phyloP scores from a whole-genome alignment of 1,284 basidiomycete genomes.

The Paramarasmius palmivorus region DNA sequence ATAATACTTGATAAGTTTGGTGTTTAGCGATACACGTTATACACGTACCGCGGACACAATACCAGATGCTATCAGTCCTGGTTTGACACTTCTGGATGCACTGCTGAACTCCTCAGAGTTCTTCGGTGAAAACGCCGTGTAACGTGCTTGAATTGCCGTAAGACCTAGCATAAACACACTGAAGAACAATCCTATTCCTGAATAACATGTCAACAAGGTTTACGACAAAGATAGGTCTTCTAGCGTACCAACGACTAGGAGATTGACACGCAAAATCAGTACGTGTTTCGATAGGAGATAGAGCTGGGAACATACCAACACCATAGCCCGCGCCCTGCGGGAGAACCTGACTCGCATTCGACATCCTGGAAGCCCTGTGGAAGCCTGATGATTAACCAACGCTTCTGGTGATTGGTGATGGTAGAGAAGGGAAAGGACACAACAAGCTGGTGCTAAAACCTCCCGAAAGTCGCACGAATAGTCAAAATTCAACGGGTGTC shows the following conservation, averaged over 20 bases:
- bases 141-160: conserved; percentile 70
- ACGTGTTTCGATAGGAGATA: neutral
- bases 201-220: conserved; percentile 49
- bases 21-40: neutral
- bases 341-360: conserved; percentile 32
- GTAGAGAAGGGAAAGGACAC: no score
- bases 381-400: no score
- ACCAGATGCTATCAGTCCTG: conserved; percentile 87
- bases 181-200: conserved; percentile 85
- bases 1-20: neutral
- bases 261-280: neutral
- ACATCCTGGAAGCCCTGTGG: conserved; percentile 5
- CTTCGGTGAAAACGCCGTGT: conserved; percentile 72
- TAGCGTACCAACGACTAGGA: neutral
- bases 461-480: no score
- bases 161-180: conserved; percentile 74
- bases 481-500: no score
- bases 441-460: no score
- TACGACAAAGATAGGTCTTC: neutral
- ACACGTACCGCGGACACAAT: conserved; percentile 69
- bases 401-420: no score
- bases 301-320: conserved; percentile 51
- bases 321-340: conserved; percentile 81
- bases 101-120: conserved; percentile 82
- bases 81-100: conserved; percentile 81